These are phyloP conservation scores for Talaromyces islandicus DNA, from an alignment of 2,329 filamentous ascomycete species.

Conservation along the genomic window DNA sequence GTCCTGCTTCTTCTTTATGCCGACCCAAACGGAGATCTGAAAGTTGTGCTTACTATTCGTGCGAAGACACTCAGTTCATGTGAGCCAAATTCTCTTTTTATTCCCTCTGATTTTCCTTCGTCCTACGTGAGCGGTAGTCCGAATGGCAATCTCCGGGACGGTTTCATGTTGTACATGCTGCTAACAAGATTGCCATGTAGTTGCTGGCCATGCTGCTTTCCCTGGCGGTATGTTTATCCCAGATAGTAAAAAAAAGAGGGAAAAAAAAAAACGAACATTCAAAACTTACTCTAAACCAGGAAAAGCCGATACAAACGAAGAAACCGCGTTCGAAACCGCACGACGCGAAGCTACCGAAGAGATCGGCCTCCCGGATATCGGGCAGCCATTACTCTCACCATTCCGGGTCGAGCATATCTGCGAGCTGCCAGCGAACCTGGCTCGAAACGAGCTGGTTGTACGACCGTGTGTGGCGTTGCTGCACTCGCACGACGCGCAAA, in stretches of 20 bases:
- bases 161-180: background rate
- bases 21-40: constrained; percentile 71
- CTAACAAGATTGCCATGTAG: constrained; percentile 19
- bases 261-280: background rate
- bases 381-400: constrained; percentile 65
- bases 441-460: constrained; percentile 67
- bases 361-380: constrained; percentile 71
- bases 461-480: constrained; percentile 74
- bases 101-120: background rate
- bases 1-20: constrained; percentile 85
- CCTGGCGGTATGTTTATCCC: constrained; percentile 60
- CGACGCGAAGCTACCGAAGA: constrained; percentile 88
- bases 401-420: constrained; percentile 86
- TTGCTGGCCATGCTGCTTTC: constrained; percentile 80
- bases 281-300: constrained; percentile 23
- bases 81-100: constrained; percentile 22
- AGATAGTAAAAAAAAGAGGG: no score
- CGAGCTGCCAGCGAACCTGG: constrained; percentile 69
- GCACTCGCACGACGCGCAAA: constrained; percentile 51
- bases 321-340: constrained; percentile 69
- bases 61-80: constrained; percentile 54
- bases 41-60: constrained; percentile 58
- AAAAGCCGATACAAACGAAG: constrained; percentile 50
- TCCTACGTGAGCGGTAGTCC: background rate
- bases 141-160: background rate